These are phyloP conservation scores for Pilobolus umbonatus DNA, from an alignment of 192 early-diverging fungal species.

Conservation along the genomic window DNA sequence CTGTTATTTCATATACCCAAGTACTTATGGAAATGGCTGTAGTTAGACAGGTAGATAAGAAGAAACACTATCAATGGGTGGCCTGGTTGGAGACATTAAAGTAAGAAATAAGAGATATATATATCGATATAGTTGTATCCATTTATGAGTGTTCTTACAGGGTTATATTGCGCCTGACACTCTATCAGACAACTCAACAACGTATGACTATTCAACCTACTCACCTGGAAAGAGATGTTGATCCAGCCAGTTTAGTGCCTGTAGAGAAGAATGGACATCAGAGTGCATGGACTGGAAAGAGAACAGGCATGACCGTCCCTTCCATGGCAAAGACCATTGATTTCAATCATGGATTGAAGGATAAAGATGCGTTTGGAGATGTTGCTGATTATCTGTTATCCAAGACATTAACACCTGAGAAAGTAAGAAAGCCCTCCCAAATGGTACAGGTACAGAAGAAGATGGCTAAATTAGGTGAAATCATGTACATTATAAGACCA, in stretches of 20 bases:
- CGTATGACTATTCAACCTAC: conserved; percentile 56
- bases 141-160: conserved; percentile 17
- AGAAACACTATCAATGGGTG: conserved; percentile 20
- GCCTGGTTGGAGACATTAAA: conserved; percentile 27
- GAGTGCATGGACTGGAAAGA: conserved; percentile 34
- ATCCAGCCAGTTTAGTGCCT: conserved; percentile 42
- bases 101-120: conserved; percentile 14
- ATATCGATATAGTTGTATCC: neutral
- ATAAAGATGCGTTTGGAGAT: conserved; percentile 22
- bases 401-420: conserved; percentile 57
- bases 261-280: conserved; percentile 17
- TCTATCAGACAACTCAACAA: conserved; percentile 47
- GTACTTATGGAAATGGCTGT: conserved; percentile 37
- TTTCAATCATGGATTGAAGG: conserved; percentile 12
- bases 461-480: conserved; percentile 59
- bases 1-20: conserved; percentile 48
- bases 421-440: conserved; percentile 60
- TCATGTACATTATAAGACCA: conserved; percentile 79
- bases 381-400: conserved; percentile 51
- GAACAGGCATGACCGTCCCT: conserved; percentile 23
- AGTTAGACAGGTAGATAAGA: conserved; percentile 17
- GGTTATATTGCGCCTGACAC: conserved; percentile 40
- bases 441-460: conserved; percentile 55
- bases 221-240: conserved; percentile 65
- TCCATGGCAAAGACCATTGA: conserved; percentile 14